These are phyloP conservation scores for Xanthoconium stramineum DNA, from an alignment of 768 basidiomycete species.

Conservation along the genomic window DNA sequence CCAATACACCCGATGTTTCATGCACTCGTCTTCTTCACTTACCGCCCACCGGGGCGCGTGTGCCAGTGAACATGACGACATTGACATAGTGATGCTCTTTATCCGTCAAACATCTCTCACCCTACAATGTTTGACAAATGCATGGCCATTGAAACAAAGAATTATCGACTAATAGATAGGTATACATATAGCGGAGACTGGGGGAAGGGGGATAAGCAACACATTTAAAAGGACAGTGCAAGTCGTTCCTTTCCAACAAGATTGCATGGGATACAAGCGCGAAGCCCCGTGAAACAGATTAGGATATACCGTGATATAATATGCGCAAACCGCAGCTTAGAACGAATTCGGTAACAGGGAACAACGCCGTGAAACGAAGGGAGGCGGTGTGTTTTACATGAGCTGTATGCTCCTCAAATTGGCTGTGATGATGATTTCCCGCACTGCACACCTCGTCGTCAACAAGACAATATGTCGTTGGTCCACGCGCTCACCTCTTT, in stretches of 20 bases:
- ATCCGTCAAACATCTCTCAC: neutral
- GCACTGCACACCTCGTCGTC: constrained; percentile 40
- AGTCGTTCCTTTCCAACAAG: constrained; percentile 8
- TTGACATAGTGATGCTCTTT: no score
- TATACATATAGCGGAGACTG: constrained; percentile 21
- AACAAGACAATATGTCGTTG: neutral
- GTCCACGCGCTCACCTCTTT: constrained; percentile 50
- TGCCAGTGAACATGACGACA: no score
- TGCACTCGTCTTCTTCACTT: neutral
- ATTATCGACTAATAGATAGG: constrained; percentile 22
- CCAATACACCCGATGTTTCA: constrained; percentile 14
- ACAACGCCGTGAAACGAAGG: constrained; percentile 3
- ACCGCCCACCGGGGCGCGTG: no score
- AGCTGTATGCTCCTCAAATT: constrained; percentile 56
- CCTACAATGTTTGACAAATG: constrained; percentile 2
- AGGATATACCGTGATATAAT: constrained; percentile 16
- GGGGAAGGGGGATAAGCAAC: neutral
- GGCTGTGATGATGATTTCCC: constrained; percentile 65
- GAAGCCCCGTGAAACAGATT: constrained; percentile 11
- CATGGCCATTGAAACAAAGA: neutral
- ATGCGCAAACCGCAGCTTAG: constrained; percentile 10
- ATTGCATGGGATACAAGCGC: constrained; percentile 16
- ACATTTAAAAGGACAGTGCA: constrained; percentile 13
- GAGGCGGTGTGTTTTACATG: constrained; percentile 22
- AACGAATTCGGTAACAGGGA: constrained; percentile 8